Conservation (phyloP, 108 stramenopile species). For the Nitzschia palea region DNA sequence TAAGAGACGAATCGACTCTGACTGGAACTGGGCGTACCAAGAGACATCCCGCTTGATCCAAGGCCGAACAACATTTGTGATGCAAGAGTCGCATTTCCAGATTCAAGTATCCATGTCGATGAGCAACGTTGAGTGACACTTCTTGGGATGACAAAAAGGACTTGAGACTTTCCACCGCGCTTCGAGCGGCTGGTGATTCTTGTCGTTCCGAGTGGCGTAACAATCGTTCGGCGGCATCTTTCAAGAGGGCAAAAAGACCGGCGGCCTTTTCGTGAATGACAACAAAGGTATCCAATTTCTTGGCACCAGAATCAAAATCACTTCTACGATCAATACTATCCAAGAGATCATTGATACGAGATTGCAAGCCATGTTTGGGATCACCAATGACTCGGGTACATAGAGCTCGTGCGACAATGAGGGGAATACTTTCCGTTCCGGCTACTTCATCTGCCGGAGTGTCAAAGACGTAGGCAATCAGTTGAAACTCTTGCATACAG, state of each 20-base stretch:
- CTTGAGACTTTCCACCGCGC: constrained; percentile 68
- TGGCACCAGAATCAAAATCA: constrained; percentile 79
- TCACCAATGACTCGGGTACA: constrained; percentile 81
- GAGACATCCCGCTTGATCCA: constrained; percentile 56
- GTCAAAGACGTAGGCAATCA: constrained; percentile 80
- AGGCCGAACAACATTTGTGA: constrained; percentile 71
- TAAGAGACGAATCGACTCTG: constrained; percentile 24
- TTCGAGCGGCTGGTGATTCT: constrained; percentile 22
- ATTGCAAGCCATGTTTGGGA: constrained; percentile 75
- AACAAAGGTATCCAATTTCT: constrained; percentile 88
- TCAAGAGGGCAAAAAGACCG: constrained; percentile 71
- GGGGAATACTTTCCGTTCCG: constrained; percentile 62
- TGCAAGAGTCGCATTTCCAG: constrained; percentile 79
- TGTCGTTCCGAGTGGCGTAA: constrained; percentile 30
- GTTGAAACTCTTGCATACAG: constrained; percentile 80
- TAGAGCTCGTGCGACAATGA: constrained; percentile 73
- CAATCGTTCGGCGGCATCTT: constrained; percentile 69
- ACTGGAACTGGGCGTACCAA: constrained; percentile 32
- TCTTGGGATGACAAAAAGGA: constrained; percentile 84
- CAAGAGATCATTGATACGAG: constrained; percentile 77
- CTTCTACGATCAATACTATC: constrained; percentile 77
- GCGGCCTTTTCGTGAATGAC: constrained; percentile 88
- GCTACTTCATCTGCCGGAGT: constrained; percentile 45
- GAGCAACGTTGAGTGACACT: constrained; percentile 66
- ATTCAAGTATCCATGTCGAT: constrained; percentile 80